These are phyloP conservation scores for Lizonia empirigonia DNA, from an alignment of 2,329 filamentous ascomycete species.

Conservation along the genomic window DNA sequence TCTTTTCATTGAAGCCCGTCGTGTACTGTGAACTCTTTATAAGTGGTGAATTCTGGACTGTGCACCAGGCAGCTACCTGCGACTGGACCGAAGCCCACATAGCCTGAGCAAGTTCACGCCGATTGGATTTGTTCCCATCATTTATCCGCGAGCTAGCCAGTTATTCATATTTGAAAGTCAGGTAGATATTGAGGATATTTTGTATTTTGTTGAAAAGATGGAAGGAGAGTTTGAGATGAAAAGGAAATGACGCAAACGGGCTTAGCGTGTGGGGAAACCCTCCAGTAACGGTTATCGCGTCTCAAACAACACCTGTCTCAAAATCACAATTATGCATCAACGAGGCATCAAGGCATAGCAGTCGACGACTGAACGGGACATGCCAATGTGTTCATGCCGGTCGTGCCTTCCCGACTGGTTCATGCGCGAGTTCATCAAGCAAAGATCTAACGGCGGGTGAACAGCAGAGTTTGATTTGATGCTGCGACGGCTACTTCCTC, in stretches of 20 bases:
- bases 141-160: no score
- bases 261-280: background rate
- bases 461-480: constrained; percentile 13
- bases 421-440: background rate
- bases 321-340: background rate
- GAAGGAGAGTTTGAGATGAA: no score
- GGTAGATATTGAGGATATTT: no score
- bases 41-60: no score
- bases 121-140: no score
- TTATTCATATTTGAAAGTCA: no score
- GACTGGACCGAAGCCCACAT: no score
- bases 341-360: background rate
- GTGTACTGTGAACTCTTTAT: no score
- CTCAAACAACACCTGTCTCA: constrained; percentile 29
- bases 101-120: no score
- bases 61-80: no score
- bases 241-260: background rate
- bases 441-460: background rate
- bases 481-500: constrained; percentile 22
- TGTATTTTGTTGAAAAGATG: no score
- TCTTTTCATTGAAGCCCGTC: no score
- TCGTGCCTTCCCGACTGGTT: background rate
- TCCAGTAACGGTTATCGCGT: background rate
- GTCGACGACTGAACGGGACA: background rate
- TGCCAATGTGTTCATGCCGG: background rate